Evolutionary conservation across 441 rosid species (phyloP).

Genomic region (Populus tomentosa): DNA sequence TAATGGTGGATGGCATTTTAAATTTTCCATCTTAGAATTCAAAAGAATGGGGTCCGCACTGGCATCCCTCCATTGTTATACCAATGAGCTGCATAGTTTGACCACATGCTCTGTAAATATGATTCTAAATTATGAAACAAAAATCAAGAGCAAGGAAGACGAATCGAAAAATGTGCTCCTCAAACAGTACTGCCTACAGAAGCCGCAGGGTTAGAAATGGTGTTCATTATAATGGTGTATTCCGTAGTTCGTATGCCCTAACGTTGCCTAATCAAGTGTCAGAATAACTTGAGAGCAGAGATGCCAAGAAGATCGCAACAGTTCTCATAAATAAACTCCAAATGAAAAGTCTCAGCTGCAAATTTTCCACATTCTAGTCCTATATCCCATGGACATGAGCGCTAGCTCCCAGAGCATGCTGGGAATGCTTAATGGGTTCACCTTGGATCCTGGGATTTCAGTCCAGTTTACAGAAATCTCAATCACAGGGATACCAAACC

Average conservation of each 20-base stretch:
- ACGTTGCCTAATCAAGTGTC: background rate
- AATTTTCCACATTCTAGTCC: conserved; percentile 73
- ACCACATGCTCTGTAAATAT: background rate
- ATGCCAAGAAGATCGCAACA: background rate
- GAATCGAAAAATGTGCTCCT: background rate
- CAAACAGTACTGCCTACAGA: background rate
- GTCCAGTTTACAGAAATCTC: conserved; percentile 94
- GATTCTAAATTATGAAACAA: conserved; percentile 3
- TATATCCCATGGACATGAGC: conserved; percentile 78
- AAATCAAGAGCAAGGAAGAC: background rate
- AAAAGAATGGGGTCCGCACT: background rate
- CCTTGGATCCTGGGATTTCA: conserved; percentile 93
- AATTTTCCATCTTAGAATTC: too few relatives aligned
- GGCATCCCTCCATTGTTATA: background rate
- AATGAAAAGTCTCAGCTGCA: conserved; percentile 23
- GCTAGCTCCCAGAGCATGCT: conserved; percentile 93
- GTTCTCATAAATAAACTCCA: background rate
- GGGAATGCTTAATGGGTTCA: conserved; percentile 77
- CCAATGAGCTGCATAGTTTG: background rate
- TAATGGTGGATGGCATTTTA: background rate
- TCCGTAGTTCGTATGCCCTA: background rate
- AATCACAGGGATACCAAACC: conserved; percentile 54
- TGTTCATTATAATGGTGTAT: background rate
- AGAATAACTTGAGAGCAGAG: background rate
- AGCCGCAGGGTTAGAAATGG: background rate